Conservation (phyloP, 192 early-diverging fungal species). For the Chytriomyces confervae region DNA sequence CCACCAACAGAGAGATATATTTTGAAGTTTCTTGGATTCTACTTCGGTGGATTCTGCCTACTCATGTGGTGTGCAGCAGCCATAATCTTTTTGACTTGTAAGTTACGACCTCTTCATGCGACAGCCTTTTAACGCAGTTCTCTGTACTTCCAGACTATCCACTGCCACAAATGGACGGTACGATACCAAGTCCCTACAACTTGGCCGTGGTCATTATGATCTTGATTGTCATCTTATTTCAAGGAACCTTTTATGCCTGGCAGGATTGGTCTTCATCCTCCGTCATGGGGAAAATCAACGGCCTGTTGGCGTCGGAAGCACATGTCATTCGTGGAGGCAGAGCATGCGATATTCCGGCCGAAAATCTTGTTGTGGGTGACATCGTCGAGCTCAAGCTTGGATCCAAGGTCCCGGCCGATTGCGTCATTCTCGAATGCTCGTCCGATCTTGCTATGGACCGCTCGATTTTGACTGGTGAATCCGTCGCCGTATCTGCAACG, state of each 20-base stretch:
- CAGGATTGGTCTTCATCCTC: slow-evolving; percentile 34
- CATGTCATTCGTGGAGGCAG: slow-evolving; percentile 74
- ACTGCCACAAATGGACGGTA: slow-evolving; percentile 20
- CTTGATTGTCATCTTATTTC: slow-evolving; percentile 40
- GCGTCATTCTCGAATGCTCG: slow-evolving; percentile 67
- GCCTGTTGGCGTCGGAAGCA: slow-evolving; percentile 33
- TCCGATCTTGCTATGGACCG: slow-evolving; percentile 81
- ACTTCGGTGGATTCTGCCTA: slow-evolving; percentile 45
- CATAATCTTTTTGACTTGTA: slow-evolving; percentile 34
- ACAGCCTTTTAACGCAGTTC: background rate
- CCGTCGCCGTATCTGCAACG: slow-evolving; percentile 67
- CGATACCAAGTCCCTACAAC: slow-evolving; percentile 24
- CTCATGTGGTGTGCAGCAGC: slow-evolving; percentile 43
- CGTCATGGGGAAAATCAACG: slow-evolving; percentile 40
- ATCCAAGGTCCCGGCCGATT: slow-evolving; percentile 79
- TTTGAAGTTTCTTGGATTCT: slow-evolving; percentile 35
- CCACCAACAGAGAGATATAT: slow-evolving; percentile 21
- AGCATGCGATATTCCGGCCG: slow-evolving; percentile 51
- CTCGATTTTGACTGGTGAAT: slow-evolving; percentile 78
- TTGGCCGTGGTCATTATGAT: slow-evolving; percentile 37
- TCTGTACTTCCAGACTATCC: slow-evolving; percentile 8
- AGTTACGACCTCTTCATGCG: background rate
- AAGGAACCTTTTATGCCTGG: slow-evolving; percentile 41
- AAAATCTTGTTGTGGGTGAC: slow-evolving; percentile 76
- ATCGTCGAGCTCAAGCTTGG: slow-evolving; percentile 70